Evolutionary conservation across 352 stramenopile species (phyloP), one percentile per base, ranked within the genome.

Genomic region (Blastocystis sp.): DNA sequence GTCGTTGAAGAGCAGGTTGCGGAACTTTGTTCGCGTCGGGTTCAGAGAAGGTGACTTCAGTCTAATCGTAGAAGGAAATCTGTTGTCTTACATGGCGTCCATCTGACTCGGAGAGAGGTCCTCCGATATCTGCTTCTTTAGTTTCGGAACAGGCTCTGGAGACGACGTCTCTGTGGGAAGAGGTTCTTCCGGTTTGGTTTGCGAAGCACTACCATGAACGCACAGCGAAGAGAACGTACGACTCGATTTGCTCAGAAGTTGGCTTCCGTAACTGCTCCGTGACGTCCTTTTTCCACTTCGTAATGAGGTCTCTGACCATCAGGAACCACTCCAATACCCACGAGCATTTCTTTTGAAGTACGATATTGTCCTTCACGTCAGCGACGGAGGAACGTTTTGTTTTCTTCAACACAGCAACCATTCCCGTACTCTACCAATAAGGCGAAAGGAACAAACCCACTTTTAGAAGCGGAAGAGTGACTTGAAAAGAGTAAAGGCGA

Each of bases 271-370:
- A 7, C 27, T 27, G 16, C 40, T 81, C 53, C 36, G 54, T 54
- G 24, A 81, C 69, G 34, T 81, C 69, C 21, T 40, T 44, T n/a
- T 81, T 81, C 69, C 69, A 81, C 36, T 81, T 81, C 1, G 69
- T 24, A 64, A 81, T 21, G 29, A 81, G 44, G n/a, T 63, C 48
- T 4, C 69, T 81, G 38, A 4, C 32, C 16, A 36, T 64, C 32
- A 81, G 24, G 24, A 38, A 4, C 9, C 9, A 1, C 9, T 14
- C 4, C 2, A 9, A 65, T 9, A 18, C n/a, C 1, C 24, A 81
- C 69, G 44, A 40, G 51, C 69, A 81, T 21, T 81, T 81, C 46
- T 81, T 81, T 42, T 81, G 69, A 46, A 81, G 48, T 34, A 9
- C 18, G 9, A 14, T 18, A 64, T 81, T 63, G 4, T 46, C 34